These are phyloP conservation scores for Puccinia triticina DNA, from an alignment of 1,284 basidiomycete species.

Conservation along the genomic window DNA sequence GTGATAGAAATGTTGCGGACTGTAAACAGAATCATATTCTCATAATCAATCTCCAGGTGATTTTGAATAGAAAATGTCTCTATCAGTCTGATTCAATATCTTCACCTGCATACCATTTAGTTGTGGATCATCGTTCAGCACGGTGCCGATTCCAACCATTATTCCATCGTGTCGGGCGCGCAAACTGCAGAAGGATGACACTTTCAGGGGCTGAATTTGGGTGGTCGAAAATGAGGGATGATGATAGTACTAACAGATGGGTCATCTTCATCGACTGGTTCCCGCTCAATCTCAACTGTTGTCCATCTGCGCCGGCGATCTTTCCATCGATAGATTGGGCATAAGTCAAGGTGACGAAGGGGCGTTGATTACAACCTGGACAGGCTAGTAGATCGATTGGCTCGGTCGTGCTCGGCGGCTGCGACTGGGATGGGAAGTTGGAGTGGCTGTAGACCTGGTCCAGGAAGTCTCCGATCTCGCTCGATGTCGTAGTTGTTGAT, in stretches of 20 bases:
- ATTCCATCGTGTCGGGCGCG: conserved; percentile 84
- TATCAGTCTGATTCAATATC: neutral
- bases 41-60: neutral
- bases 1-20: conserved; percentile 59
- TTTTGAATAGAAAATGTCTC: neutral
- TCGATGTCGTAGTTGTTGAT: conserved; percentile 29
- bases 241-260: conserved; percentile 69
- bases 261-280: conserved; percentile 90
- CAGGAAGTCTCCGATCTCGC: conserved; percentile 37
- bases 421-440: neutral
- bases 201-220: conserved; percentile 69
- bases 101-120: conserved; percentile 72
- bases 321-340: conserved; percentile 93
- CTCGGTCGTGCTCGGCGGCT: neutral
- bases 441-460: conserved; percentile 23
- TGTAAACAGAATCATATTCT: conserved; percentile 60
- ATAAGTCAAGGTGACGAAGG: conserved; percentile 77
- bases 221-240: neutral
- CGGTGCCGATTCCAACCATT: conserved; percentile 84
- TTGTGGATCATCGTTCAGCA: conserved; percentile 88
- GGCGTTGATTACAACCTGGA: conserved; percentile 34
- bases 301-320: conserved; percentile 76
- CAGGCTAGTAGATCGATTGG: neutral
- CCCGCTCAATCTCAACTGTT: conserved; percentile 80
- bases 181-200: conserved; percentile 53